phyloP scores from a whole-genome alignment of 345 rosid species.

The Clarkia xantiana region DNA sequence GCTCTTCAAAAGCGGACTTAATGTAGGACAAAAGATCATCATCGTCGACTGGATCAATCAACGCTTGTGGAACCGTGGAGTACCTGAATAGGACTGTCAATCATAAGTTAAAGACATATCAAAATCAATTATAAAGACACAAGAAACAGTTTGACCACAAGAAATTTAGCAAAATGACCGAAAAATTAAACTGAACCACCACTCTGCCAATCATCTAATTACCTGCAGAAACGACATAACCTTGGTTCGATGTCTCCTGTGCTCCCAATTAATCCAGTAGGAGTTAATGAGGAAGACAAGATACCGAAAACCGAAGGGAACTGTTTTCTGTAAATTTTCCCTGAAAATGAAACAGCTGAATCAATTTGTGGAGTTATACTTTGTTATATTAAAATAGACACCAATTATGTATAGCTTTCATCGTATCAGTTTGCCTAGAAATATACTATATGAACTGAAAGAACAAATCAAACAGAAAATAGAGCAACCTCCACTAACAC shows the following conservation, averaged over 20 bases:
- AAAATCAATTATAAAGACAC: slow-evolving; percentile 1
- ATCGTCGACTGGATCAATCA: slow-evolving; percentile 19
- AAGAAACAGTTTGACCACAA: background rate
- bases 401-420: too few relatives aligned
- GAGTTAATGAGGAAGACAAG: slow-evolving; percentile 11
- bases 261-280: slow-evolving; percentile 7
- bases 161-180: background rate
- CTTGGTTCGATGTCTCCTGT: slow-evolving; percentile 8
- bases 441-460: background rate
- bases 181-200: background rate
- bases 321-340: slow-evolving; percentile 7
- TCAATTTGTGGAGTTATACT: background rate
- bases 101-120: slow-evolving; percentile 24
- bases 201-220: slow-evolving; percentile 2
- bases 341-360: slow-evolving; percentile 17
- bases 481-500: background rate
- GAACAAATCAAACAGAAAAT: background rate
- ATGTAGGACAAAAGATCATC: slow-evolving; percentile 32
- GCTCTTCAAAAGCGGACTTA: slow-evolving; percentile 27
- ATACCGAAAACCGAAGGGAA: slow-evolving; percentile 9
- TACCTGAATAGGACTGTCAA: slow-evolving; percentile 37
- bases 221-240: slow-evolving; percentile 22
- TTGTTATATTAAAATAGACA: too few relatives aligned
- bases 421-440: background rate
- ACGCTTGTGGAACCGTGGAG: slow-evolving; percentile 28